Evolutionary conservation across 2,329 filamentous ascomycete species (phyloP), one percentile per base, ranked within the genome.

Genomic region (Aspergillus sp.): DNA sequence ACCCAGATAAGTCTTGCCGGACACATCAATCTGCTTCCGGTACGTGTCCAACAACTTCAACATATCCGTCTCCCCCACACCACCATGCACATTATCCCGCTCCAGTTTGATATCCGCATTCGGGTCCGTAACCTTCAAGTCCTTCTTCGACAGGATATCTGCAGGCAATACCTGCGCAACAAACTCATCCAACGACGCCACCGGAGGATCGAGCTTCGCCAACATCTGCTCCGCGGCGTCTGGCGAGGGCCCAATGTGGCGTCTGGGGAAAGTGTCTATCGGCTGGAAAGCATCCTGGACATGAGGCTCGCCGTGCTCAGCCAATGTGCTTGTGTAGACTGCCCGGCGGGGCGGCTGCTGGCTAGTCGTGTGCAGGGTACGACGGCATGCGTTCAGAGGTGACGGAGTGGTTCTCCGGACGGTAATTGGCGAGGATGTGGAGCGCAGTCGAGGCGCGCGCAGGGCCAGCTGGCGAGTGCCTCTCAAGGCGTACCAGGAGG

Each of bases 241-340:
- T 30, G 84, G 77, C 45, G 85, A 83, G 3, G 90, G 90, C 1
- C 90, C 90, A 71, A 96, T 95, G 71, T 96, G 91, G 43, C 91
- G 83, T 49, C 85, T 79, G 47, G 86, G 77, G 62, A 95, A 95
- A 37, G 81, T 75, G 62, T 78, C 75, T 39, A 77, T 65, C 42
- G 75, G 74, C 33, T 71, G 69, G 53, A 74, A 72, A 39, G 70
- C 53, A 47, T 73, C 67, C 41, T 60, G 59, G 17, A 66, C 66
- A 43, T 67, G 62, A 13, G 65, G 62, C 19, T 62, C 63, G 22
- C 66, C 90, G 70, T 97, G 91, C 57, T 95, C 90, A 5, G 89
- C 93, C 4, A 90, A 86, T 0, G 91, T 95, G 67, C 86, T 95
- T 64, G 86, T 90, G 68, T 96, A 88, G 17, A 98, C 91, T 30